Evolutionary conservation across 495 filamentous ascomycete genomes (phyloP), one percentile per base, ranked within the genome.

Genomic region (Daldinia loculata): DNA sequence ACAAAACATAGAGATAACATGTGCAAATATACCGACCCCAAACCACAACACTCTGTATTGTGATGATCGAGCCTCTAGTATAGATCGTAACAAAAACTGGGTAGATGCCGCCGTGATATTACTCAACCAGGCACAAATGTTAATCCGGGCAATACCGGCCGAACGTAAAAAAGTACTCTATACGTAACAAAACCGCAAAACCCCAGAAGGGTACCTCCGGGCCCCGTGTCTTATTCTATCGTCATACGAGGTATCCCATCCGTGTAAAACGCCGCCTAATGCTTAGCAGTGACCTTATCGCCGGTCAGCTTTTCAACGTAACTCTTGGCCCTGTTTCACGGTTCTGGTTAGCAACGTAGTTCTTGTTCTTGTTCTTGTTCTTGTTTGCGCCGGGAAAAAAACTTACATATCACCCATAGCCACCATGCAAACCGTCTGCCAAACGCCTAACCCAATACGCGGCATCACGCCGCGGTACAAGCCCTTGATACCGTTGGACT

Each of bases 371-470:
- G 19, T 68, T 50, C 22, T 60, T 4, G 17, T 58, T 32, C 26
- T 39, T 26, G 39, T n/a, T 34, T 6, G 4, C 7, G 67, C 41
- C 56, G 41, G 26, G 9, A 30, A 17, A 38, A 15, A 70, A 70
- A 90, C 94, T 88, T 82, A 97, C 94, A 97, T 93, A 86, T 99
- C 95, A 85, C 95, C 95, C 85, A 99, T 87, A 77, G 95, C 95
- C 83, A 99, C 95, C 95, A 99, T 99, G 85, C 95, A 99, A 78
- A 99, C 92, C 63, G 95, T 99, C 87, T 99, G 95, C 95, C 95
- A 99, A 84, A 99, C 90, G 72, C 95, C 91, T 61, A 99, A 89
- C 56, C 93, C 96, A 78, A 98, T 92, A 76, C 95, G 89, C 73
- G 95, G 95, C 67, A 94, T 86, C 58, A 99, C 95, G 76, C 95